phyloP scores from a whole-genome alignment of 2,329 filamentous ascomycete species.

The Xylariaceae sp. region DNA sequence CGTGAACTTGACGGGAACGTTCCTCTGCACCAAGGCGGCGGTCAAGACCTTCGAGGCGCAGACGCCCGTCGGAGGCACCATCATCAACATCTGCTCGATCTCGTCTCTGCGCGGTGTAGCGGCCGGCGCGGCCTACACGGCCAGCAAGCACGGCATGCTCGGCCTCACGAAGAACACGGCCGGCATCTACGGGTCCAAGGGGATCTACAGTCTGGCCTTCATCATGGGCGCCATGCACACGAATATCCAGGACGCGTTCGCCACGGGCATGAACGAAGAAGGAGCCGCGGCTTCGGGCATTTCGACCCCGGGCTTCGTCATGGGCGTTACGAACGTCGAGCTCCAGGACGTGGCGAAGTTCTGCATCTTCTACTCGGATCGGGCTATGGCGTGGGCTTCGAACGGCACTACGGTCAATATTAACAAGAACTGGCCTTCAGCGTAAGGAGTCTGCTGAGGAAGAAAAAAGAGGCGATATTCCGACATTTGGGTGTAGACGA shows the following conservation, averaged over 20 bases:
- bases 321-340: conserved; percentile 27
- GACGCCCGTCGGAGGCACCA: conserved; percentile 23
- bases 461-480: not conserved
- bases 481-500: too few relatives aligned
- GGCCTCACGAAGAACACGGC: conserved; percentile 54
- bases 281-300: conserved; percentile 24
- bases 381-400: conserved; percentile 17
- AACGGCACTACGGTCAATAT: conserved; percentile 23
- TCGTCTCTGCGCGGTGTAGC: conserved; percentile 15
- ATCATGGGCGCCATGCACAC: conserved; percentile 51
- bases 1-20: conserved; percentile 52
- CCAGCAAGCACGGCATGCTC: conserved; percentile 48
- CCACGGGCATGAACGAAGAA: conserved; percentile 31
- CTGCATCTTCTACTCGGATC: conserved; percentile 26
- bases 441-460: not conserved
- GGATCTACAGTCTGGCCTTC: conserved; percentile 47
- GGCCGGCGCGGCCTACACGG: conserved; percentile 45
- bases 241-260: conserved; percentile 46
- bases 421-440: conserved; percentile 26
- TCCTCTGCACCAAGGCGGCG: conserved; percentile 46
- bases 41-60: conserved; percentile 43
- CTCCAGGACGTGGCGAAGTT: conserved; percentile 36
- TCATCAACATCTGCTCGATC: conserved; percentile 26
- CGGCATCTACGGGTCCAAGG: conserved; percentile 47
- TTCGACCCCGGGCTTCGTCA: conserved; percentile 28